phyloP scores from a whole-genome alignment of 2,329 filamentous ascomycete genomes.

The Aspergillus sp. region DNA sequence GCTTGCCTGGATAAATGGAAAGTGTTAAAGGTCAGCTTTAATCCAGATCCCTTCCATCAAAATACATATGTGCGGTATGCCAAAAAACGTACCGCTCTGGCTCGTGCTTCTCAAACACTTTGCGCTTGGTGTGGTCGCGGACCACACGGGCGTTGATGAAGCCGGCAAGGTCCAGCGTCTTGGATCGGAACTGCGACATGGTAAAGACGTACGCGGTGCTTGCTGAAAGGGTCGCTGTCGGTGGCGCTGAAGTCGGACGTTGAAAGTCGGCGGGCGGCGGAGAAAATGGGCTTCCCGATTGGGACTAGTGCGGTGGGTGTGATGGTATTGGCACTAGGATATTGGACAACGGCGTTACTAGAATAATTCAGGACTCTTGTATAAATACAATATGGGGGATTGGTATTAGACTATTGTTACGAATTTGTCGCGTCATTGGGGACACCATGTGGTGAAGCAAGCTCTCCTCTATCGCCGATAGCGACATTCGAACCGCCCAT shows the following conservation, averaged over 20 bases:
- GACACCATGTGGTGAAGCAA: too few species aligned
- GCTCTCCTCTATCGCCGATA: too few species aligned
- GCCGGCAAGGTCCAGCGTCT: conserved; percentile 81
- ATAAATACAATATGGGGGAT: too few species aligned
- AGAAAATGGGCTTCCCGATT: conserved; percentile 17
- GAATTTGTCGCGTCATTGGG: too few species aligned
- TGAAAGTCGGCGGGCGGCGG: conserved; percentile 10
- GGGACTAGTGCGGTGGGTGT: conserved; percentile 15
- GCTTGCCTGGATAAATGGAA: conserved; percentile 62
- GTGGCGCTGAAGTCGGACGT: conserved; percentile 6
- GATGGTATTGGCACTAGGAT: too few species aligned
- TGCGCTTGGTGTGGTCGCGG: conserved; percentile 93
- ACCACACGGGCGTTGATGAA: conserved; percentile 80
- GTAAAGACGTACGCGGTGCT: conserved; percentile 28
- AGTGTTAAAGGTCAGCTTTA: neutral
- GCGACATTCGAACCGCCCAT: too few species aligned
- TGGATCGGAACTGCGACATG: conserved; percentile 81
- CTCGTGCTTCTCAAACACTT: conserved; percentile 79
- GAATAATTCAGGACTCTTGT: too few species aligned
- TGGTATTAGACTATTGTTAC: too few species aligned
- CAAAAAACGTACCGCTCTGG: conserved; percentile 61
- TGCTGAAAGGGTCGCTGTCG: conserved; percentile 3
- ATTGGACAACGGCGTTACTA: too few species aligned
- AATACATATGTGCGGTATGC: too few species aligned
- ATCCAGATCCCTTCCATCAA: too few species aligned